phyloP scores from a whole-genome alignment of 768 basidiomycete genomes.

The Amanita molliuscula region DNA sequence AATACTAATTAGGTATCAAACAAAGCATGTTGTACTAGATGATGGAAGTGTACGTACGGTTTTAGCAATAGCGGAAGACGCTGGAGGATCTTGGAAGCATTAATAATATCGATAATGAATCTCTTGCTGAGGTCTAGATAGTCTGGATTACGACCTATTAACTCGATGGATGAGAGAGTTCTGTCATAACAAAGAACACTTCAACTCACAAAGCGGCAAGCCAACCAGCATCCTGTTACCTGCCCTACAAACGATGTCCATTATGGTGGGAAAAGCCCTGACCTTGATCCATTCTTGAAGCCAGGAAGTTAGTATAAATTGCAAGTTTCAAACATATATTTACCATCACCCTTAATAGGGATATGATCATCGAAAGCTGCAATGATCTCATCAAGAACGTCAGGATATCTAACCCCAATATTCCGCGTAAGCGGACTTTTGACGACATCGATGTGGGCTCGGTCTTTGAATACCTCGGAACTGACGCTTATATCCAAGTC shows the following conservation, averaged over 20 bases:
- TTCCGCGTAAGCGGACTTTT: slow-evolving; percentile 18
- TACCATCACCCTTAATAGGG: background rate
- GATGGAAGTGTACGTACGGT: slow-evolving; percentile 9
- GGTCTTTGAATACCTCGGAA: slow-evolving; percentile 12
- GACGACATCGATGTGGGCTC: slow-evolving; percentile 16
- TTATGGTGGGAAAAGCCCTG: too few species aligned
- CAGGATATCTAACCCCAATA: slow-evolving; percentile 14
- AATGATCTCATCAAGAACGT: slow-evolving; percentile 16
- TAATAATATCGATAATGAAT: slow-evolving; percentile 9
- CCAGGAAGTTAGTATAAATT: background rate
- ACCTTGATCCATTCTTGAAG: background rate
- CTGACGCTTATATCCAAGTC: slow-evolving; percentile 26
- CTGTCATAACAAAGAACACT: too few species aligned
- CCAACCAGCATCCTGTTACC: too few species aligned
- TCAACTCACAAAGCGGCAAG: too few species aligned
- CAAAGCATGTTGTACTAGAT: background rate
- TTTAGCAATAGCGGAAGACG: slow-evolving; percentile 15
- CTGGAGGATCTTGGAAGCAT: slow-evolving; percentile 13
- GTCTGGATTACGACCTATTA: slow-evolving; percentile 13
- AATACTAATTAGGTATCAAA: slow-evolving; percentile 8
- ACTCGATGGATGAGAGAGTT: too few species aligned
- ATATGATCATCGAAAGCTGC: slow-evolving; percentile 13
- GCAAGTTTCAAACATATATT: background rate
- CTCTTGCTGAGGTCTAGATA: slow-evolving; percentile 10
- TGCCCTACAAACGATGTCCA: too few species aligned